Base-by-base conservation (phyloP, 805 yeast species). In the Maudiozyma saulgeensis region DNA sequence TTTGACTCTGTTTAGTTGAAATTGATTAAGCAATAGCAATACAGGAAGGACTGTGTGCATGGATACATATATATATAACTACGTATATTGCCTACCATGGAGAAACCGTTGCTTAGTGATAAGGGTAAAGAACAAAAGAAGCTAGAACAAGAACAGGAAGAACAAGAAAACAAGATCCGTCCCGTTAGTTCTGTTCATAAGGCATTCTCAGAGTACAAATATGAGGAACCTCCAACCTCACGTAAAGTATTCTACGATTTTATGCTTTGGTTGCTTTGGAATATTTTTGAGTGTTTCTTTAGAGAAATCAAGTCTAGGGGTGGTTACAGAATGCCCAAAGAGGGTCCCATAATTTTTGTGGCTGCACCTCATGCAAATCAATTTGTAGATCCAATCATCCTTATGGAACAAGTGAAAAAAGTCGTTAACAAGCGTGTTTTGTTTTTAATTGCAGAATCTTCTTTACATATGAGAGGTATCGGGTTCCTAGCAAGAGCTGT, bases 331-430 rank as follows among this genome's bases (percentile, higher is more conserved):
- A 75, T 80, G 46, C 84, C 85, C 13, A 72, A 76, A 31, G 66
- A 75, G 9, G 97, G 96, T 0, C 91, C 98, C 0, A 82, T 89
- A 8, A 84, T 91, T 48, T 83, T 93, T 53, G 98, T 93, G 35
- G 95, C 93, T 11, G 99, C 96, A 2, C 98, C 98, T 1, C 99
- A 91, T 70, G 95, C 96, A n/a, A 87, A 87, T 62, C 96, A 87
- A 59, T 86, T 85, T 53, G 80, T 85, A 35, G 87, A 81, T 56
- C 91, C 93, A 1, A 79, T 90, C 45, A 76, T 93, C 46, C 72
- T 93, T 44, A 82, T 87, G 85, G 82, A 47, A 23, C 54, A 42
- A 38, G 53, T 51, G 26, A 49, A 46, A 23, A 44, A 23, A 11
- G 83, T 2, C 75, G 81, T 4, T 71, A 96, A 53, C 73, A 86